phyloP scores from a whole-genome alignment of 495 filamentous ascomycete species.

The Staphylotrichum tortipilum region DNA sequence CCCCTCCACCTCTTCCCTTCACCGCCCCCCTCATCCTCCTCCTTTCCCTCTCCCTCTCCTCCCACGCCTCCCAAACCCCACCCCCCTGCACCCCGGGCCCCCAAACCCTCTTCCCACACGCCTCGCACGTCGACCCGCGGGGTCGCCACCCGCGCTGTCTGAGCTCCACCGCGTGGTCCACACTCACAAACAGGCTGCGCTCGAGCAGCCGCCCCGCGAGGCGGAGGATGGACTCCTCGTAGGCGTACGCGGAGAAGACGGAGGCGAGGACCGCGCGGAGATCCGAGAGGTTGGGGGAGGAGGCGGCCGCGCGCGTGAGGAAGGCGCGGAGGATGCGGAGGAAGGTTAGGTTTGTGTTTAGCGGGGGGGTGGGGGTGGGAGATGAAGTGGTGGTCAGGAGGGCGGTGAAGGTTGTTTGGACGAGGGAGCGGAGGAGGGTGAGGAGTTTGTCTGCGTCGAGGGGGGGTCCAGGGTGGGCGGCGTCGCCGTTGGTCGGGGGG shows the following conservation, averaged over 20 bases:
- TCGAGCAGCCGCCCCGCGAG: slow-evolving; percentile 83
- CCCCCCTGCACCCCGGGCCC: slow-evolving; percentile 73
- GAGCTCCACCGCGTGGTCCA: slow-evolving; percentile 61
- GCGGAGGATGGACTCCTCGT: slow-evolving; percentile 77
- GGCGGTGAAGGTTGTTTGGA: slow-evolving; percentile 85
- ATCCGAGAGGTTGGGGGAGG: slow-evolving; percentile 80
- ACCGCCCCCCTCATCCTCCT: slow-evolving; percentile 13
- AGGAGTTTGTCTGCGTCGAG: slow-evolving; percentile 51
- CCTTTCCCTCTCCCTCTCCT: slow-evolving; percentile 44
- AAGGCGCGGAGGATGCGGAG: slow-evolving; percentile 85
- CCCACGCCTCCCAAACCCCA: slow-evolving; percentile 69
- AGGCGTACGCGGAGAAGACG: slow-evolving; percentile 90
- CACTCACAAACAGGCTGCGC: slow-evolving; percentile 79
- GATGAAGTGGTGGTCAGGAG: slow-evolving; percentile 63
- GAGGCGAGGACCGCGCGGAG: slow-evolving; percentile 74
- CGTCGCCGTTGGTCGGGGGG: slow-evolving; percentile 17
- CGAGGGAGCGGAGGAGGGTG: slow-evolving; percentile 58
- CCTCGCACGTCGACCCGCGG: slow-evolving; percentile 74
- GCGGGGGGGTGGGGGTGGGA: slow-evolving; percentile 51
- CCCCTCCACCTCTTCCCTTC: not conserved
- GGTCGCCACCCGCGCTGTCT: slow-evolving; percentile 89
- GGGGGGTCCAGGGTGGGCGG: slow-evolving; percentile 5
- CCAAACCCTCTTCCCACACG: slow-evolving; percentile 77
- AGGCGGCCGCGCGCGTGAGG: slow-evolving; percentile 68
- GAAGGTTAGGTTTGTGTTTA: slow-evolving; percentile 64